Evolutionary conservation across 768 basidiomycete genomes (phyloP).

Genomic region (Stropharia rugosoannulata): DNA sequence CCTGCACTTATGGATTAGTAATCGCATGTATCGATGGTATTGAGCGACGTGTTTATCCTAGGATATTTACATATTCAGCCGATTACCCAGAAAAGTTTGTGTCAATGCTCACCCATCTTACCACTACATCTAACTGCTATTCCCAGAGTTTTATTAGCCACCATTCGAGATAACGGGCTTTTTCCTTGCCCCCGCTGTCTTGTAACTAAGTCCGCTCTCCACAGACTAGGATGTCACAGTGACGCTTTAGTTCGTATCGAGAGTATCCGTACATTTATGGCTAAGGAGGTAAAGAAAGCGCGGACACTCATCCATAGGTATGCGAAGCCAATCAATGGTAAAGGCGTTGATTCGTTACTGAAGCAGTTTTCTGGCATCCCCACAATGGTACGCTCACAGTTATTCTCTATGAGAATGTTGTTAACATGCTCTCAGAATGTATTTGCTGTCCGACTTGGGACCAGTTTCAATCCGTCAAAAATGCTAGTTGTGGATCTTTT

Average conservation of each 20-base stretch:
- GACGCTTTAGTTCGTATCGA: conserved; percentile 16
- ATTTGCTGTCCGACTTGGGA: background rate
- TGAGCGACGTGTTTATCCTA: conserved; percentile 26
- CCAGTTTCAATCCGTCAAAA: background rate
- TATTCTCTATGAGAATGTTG: background rate
- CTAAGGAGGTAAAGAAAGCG: conserved; percentile 11
- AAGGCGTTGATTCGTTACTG: conserved; percentile 18
- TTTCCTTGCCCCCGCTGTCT: conserved; percentile 38
- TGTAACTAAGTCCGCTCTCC: conserved; percentile 25
- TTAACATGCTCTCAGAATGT: background rate
- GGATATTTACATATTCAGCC: conserved; percentile 33
- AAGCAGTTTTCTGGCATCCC: conserved; percentile 25
- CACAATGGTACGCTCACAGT: conserved; percentile 20
- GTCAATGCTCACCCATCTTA: background rate
- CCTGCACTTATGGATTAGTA: conserved; percentile 30
- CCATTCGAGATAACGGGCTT: conserved; percentile 33
- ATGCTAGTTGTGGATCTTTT: conserved; percentile 2
- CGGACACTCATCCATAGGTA: conserved; percentile 8
- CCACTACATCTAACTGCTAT: background rate
- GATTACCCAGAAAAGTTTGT: conserved; percentile 41
- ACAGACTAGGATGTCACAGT: conserved; percentile 23
- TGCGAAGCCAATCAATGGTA: conserved; percentile 4
- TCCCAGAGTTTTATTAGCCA: conserved; percentile 28
- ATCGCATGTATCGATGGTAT: conserved; percentile 29
- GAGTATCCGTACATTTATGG: conserved; percentile 9